Conservation (phyloP, 1,139 yeast species). For the Pneumocystis oryctolagi region DNA sequence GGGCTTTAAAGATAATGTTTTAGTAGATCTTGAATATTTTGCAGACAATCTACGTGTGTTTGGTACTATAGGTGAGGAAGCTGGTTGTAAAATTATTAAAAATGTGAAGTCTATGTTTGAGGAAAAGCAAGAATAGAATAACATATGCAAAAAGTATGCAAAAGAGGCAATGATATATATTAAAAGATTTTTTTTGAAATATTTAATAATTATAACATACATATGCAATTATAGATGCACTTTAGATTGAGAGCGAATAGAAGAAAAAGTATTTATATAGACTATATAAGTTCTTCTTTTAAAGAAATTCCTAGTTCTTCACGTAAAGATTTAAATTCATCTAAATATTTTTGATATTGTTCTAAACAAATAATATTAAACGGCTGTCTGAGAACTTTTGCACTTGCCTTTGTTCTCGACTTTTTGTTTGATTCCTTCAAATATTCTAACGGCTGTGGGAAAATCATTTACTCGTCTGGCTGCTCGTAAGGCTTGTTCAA, state of each 20-base stretch:
- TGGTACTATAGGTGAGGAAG: background rate
- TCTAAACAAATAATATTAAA: conserved; percentile 47
- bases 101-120: background rate
- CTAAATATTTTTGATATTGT: conserved; percentile 75
- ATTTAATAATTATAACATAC: background rate
- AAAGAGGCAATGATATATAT: background rate
- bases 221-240: background rate
- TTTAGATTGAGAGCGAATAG: background rate
- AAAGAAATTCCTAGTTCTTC: conserved; percentile 54
- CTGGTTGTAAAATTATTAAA: background rate
- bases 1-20: background rate
- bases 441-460: conserved; percentile 96
- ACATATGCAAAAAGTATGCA: background rate
- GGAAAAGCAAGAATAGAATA: background rate
- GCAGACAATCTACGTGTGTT: background rate
- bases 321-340: conserved; percentile 83
- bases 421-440: conserved; percentile 39
- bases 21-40: background rate
- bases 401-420: conserved; percentile 24
- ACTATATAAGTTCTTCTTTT: conserved; percentile 10
- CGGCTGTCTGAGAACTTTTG: conserved; percentile 88
- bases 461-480: conserved; percentile 98
- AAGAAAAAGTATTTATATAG: background rate
- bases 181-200: background rate
- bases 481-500: conserved; percentile 91